Base-by-base conservation (phyloP, 2,329 filamentous ascomycete genomes). In the Emmonsiellopsis sp. region DNA sequence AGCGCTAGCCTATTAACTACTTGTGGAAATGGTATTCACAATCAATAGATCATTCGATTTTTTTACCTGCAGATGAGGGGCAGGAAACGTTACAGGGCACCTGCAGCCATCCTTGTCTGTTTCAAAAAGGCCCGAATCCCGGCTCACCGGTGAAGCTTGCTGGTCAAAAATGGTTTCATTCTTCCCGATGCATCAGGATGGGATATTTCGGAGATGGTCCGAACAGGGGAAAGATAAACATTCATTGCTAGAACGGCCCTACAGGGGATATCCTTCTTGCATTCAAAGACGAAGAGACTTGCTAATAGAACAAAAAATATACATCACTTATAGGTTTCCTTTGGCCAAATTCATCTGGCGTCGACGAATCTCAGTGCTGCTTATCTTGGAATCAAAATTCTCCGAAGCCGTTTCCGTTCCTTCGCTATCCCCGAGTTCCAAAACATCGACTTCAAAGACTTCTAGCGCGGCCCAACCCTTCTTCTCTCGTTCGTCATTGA, bases 361-460 rank as follows among this genome's bases (percentile, higher is more conserved):
- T 57, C 78, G 77, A 59, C 86, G 77, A 61, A 95, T 95, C 54
- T 86, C 86, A 0, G 91, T 94, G 71, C 91, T 96, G 75, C 90
- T 95, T 61, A 96, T 87, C 73, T 96, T 97, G 57, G 81, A 79
- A 30, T 84, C 81, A 70, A 94, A 95, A 59, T 80, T 78, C 54
- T 83, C 79, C 10, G 72, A 68, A 43, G 71, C 68, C 30, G 57
- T 63, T 67, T 73, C 58, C 70, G 73, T n/a, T 61, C 69, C 45
- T 47, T 63, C 70, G 43, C 76, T 73, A 51, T 82, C 81, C 40
- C 79, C 76, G 2, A 83, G 79, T 68, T 92, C 86, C 13, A 98
- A 77, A 11, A 97, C 89, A 63, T 93, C 88, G 31, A 97, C 89
- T 67, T 95, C 91, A 62, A 89, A 95, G 0, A 94, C 80, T 30